A percentile compares a stretch with the other conserved stretches of the same genome.
Conservation (phyloP, 78 protist genomes). For the Dictyostelium capitatum region DNA sequence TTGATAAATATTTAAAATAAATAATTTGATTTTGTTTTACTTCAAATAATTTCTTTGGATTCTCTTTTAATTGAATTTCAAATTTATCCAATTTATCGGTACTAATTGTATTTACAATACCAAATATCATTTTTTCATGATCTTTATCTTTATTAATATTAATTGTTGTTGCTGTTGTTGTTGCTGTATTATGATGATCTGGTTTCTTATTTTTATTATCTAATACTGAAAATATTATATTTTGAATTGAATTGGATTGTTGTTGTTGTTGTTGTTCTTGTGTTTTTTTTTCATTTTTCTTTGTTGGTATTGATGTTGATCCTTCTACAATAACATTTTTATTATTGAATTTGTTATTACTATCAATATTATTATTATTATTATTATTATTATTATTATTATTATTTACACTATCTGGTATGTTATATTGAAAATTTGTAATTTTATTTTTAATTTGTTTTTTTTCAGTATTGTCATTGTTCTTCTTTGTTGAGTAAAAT, state of each 20-base stretch:
- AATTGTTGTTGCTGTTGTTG: neutral
- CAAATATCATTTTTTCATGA: neutral
- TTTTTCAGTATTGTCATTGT: neutral
- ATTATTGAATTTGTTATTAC: too few relatives aligned
- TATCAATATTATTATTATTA: neutral
- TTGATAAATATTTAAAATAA: conserved; percentile 3
- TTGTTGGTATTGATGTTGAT: neutral
- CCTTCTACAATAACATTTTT: neutral
- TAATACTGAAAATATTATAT: too few relatives aligned
- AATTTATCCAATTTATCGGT: neutral
- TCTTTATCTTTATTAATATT: neutral
- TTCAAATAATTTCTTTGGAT: neutral
- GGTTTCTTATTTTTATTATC: neutral
- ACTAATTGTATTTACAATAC: neutral
- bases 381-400: neutral
- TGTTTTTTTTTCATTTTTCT: neutral
- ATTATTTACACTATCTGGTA: neutral
- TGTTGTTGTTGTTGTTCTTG: neutral
- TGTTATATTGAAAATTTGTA: neutral
- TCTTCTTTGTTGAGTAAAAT: neutral
- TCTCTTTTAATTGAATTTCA: neutral
- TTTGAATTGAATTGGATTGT: neutral
- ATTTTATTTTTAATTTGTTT: neutral
- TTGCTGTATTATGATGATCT: neutral
- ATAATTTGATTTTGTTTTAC: neutral